Evolutionary conservation across 352 stramenopile genomes (phyloP).

Genomic region (Thraustotheca clavata): DNA sequence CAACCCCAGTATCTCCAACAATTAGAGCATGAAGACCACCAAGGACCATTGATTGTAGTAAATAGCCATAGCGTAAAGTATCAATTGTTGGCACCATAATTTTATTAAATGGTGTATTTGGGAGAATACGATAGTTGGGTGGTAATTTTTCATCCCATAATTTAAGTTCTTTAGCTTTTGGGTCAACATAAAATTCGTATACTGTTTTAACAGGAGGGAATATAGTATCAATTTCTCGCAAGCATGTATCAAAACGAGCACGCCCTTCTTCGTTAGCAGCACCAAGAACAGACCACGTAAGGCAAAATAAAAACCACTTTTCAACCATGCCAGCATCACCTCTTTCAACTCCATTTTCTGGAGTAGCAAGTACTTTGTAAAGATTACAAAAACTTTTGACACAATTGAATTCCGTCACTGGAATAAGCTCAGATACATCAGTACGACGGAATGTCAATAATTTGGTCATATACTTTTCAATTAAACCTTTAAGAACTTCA

Average conservation of each 20-base stretch:
- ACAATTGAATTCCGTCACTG: conserved; percentile 71
- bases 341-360: conserved; percentile 65
- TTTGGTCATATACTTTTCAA: conserved; percentile 81
- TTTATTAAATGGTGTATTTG: conserved; percentile 71
- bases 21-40: conserved; percentile 77
- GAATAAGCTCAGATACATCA: conserved; percentile 66
- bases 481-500: conserved; percentile 49
- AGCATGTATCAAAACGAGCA: conserved; percentile 76
- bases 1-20: conserved; percentile 85
- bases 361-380: conserved; percentile 65
- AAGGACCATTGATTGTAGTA: conserved; percentile 68
- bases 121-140: conserved; percentile 57
- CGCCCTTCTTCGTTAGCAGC: conserved; percentile 78
- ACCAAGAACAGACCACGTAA: conserved; percentile 81
- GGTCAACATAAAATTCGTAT: conserved; percentile 91
- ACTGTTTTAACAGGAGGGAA: conserved; percentile 88
- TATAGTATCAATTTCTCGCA: conserved; percentile 88
- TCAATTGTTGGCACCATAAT: conserved; percentile 86
- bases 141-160: conserved; percentile 78
- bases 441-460: conserved; percentile 52
- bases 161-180: conserved; percentile 63
- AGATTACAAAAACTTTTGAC: conserved; percentile 81
- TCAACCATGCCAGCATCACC: conserved; percentile 61
- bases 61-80: conserved; percentile 68
- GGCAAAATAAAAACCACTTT: conserved; percentile 80